Percentiles rank a stretch among this genome's conserved stretches.
Conservation (phyloP, 768 basidiomycete genomes). For the Amanita molliuscula region DNA sequence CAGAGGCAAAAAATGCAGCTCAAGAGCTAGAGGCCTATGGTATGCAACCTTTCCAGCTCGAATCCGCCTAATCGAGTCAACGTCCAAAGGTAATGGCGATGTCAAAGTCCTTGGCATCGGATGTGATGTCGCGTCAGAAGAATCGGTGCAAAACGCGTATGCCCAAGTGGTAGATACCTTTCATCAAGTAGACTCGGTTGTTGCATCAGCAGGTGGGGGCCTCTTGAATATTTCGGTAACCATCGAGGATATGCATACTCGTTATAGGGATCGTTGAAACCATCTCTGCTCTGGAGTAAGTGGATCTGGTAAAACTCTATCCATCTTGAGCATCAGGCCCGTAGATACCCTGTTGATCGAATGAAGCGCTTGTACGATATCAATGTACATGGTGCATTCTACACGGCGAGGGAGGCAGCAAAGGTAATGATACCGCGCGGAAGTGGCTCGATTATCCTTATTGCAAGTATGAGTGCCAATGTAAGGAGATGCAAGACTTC, state of each 20-base stretch:
- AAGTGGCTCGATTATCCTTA: constrained; percentile 73
- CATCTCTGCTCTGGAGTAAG: constrained; percentile 76
- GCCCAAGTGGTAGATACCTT: constrained; percentile 48
- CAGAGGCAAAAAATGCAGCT: constrained; percentile 58
- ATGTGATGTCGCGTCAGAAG: constrained; percentile 84
- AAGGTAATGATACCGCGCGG: constrained; percentile 80
- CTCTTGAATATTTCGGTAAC: background rate
- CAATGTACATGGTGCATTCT: constrained; percentile 92
- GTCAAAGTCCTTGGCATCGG: constrained; percentile 65
- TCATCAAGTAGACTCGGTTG: constrained; percentile 72
- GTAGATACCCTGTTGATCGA: constrained; percentile 77
- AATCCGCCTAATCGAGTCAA: constrained; percentile 34
- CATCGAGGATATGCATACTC: background rate
- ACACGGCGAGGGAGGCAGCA: constrained; percentile 94
- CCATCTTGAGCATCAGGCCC: background rate
- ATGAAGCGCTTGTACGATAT: constrained; percentile 80
- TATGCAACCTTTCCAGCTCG: constrained; percentile 5
- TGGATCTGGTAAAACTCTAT: constrained; percentile 5
- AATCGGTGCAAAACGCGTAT: constrained; percentile 67
- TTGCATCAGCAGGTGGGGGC: constrained; percentile 74
- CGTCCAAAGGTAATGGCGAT: constrained; percentile 37
- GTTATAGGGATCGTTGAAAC: constrained; percentile 75
- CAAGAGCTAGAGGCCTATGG: constrained; percentile 37
- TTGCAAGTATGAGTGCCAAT: constrained; percentile 87
- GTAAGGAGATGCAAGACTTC: constrained; percentile 27